Base-by-base conservation (phyloP, 495 filamentous ascomycete genomes). In the Corynascus novoguineensis region DNA sequence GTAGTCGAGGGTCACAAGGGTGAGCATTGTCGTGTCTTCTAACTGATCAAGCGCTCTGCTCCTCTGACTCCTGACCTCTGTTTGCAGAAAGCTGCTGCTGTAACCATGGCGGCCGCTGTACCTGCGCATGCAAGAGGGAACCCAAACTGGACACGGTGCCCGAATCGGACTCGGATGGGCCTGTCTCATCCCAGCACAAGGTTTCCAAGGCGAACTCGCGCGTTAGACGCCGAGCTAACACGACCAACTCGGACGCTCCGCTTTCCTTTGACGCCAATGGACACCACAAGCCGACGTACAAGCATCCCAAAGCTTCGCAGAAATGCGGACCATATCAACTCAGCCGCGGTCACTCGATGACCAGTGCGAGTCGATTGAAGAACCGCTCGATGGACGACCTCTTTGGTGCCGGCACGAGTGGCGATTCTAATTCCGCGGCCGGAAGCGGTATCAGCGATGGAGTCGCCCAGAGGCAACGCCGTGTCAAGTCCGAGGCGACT, bases 81-180 rank as follows among this genome's bases (percentile, higher is more conserved):
- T 71, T 70, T 78, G 75, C 82, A 79, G 82, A 88, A 72, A 86
- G 79, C 66, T 93, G 90, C 73, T 92, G 86, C 78, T 98, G 93
- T 75, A 84, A 82, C 70, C 89, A 96, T 72, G 93, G 93, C 68
- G 84, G 84, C 64, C 89, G 89, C 73, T 98, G 93, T 77, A 87
- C 85, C 60, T 98, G 93, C 75, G 86, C 88, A 62, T 70, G 90
- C 71, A 98, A 96, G 78, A 95, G 92, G 74, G 93, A 96, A 72
- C 66, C 68, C 17, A 77, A 79, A 60, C 81, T 93, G 59, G 87
- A 95, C 68, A 78, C 87, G 50, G 85, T 89, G 47, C 83, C 85
- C 58, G 82, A 87, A 73, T 80, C 78, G 57, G 78, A 84, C 66
- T 78, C 79, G 68, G 77, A 75, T 62, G 65, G 61, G 68, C 70